These are phyloP conservation scores for Mortierella sp. DNA, from an alignment of 371 early-diverging fungal species.

Conservation along the genomic window DNA sequence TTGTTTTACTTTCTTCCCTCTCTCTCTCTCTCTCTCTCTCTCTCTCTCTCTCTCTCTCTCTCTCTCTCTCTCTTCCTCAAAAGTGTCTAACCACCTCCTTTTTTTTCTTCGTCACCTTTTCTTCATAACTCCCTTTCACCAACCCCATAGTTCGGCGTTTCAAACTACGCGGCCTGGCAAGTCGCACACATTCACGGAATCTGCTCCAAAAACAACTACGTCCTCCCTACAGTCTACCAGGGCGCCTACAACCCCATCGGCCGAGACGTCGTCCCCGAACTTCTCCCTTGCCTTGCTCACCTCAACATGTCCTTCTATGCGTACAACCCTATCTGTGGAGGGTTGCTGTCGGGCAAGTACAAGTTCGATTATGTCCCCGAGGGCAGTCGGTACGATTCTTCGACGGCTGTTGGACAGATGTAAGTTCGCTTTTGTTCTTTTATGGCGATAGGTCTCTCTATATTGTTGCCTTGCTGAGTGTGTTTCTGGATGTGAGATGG, in stretches of 20 bases:
- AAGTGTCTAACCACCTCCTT: background rate
- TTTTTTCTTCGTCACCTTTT: background rate
- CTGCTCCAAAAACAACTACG: constrained; percentile 57
- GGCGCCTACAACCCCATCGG: constrained; percentile 65
- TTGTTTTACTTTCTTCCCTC: background rate
- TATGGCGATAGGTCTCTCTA: too few relatives aligned
- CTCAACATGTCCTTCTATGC: constrained; percentile 57
- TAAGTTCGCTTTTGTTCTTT: constrained; percentile 17
- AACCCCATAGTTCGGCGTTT: constrained; percentile 52
- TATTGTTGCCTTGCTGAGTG: background rate
- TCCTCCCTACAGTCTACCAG: constrained; percentile 65
- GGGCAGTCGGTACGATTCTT: background rate
- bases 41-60: too few relatives aligned
- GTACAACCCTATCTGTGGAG: constrained; percentile 73
- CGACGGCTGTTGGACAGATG: constrained; percentile 53
- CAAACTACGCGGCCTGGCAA: constrained; percentile 64
- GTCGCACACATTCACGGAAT: constrained; percentile 61
- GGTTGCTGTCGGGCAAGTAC: constrained; percentile 61
- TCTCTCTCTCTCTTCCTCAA: background rate
- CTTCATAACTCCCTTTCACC: background rate
- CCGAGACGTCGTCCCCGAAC: constrained; percentile 43
- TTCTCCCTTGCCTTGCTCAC: constrained; percentile 20
- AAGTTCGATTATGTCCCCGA: constrained; percentile 11
- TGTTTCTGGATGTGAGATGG: background rate
- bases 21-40: too few relatives aligned